Evolutionary conservation across 768 basidiomycete genomes (phyloP).

Genomic region (Tulasnella sp.): DNA sequence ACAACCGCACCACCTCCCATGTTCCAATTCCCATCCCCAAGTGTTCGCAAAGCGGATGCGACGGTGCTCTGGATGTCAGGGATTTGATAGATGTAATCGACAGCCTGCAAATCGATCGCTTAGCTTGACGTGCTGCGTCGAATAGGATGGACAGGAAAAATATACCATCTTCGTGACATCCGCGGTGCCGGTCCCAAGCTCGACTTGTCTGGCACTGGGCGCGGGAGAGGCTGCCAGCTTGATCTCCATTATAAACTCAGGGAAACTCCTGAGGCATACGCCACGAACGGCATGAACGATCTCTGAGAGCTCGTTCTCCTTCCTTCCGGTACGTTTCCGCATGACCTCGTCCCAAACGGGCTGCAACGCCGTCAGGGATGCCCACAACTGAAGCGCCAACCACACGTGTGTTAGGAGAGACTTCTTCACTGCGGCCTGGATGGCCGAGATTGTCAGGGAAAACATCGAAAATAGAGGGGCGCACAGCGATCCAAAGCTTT

Average conservation of each 20-base stretch:
- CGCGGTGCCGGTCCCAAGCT: conserved; percentile 51
- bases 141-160: neutral
- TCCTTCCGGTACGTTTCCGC: conserved; percentile 34
- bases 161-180: conserved; percentile 38
- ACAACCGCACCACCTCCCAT: conserved; percentile 56
- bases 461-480: conserved; percentile 55
- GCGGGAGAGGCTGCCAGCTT: conserved; percentile 43
- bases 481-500: conserved; percentile 52
- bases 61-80: conserved; percentile 62
- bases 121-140: conserved; percentile 24
- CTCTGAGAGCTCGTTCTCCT: conserved; percentile 64
- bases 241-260: conserved; percentile 70
- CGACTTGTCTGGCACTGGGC: conserved; percentile 38
- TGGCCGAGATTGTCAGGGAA: conserved; percentile 48
- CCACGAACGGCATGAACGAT: conserved; percentile 47
- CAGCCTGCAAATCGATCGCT: conserved; percentile 34
- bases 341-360: conserved; percentile 58
- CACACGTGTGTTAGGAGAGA: conserved; percentile 61
- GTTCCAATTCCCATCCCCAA: conserved; percentile 85
- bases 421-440: conserved; percentile 58
- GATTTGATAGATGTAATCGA: conserved; percentile 56
- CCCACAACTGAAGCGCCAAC: conserved; percentile 63
- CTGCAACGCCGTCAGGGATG: conserved; percentile 42
- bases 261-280: conserved; percentile 70
- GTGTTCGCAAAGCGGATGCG: conserved; percentile 48